Evolutionary conservation across 495 filamentous ascomycete genomes (phyloP).

Genomic region (Podospora pseudopauciseta): DNA sequence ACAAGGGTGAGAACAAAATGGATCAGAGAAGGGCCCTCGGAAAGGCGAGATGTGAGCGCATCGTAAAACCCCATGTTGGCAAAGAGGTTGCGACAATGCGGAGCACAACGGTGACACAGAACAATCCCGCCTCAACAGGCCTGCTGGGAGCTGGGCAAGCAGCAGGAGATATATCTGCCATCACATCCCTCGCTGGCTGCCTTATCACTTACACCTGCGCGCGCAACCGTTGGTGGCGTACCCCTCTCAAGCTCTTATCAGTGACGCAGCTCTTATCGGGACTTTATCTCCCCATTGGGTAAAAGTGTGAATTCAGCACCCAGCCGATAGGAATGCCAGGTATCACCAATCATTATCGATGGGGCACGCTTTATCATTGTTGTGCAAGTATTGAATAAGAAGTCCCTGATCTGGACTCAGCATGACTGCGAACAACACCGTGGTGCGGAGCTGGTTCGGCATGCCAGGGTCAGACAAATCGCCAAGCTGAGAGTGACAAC

Average conservation of each 20-base stretch:
- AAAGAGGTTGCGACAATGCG: background rate
- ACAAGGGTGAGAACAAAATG: background rate
- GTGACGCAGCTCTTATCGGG: conserved; percentile 16
- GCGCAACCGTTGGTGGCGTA: background rate
- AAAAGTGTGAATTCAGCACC: background rate
- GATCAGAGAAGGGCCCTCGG: background rate
- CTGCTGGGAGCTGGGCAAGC: background rate
- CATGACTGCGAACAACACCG: background rate
- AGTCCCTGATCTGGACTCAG: background rate
- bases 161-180: background rate
- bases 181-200: background rate
- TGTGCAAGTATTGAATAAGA: background rate
- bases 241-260: conserved; percentile 1
- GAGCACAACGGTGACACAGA: background rate
- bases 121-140: too few relatives aligned
- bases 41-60: background rate
- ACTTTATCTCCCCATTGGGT: conserved; percentile 22
- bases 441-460: background rate
- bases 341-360: background rate
- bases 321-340: background rate
- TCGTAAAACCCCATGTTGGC: background rate
- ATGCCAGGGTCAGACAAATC: background rate
- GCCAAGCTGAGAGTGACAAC: background rate
- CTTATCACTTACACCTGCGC: background rate
- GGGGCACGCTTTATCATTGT: background rate